Conservation (phyloP, 129 eudicot genomes). For the Lactuca saligna region DNA sequence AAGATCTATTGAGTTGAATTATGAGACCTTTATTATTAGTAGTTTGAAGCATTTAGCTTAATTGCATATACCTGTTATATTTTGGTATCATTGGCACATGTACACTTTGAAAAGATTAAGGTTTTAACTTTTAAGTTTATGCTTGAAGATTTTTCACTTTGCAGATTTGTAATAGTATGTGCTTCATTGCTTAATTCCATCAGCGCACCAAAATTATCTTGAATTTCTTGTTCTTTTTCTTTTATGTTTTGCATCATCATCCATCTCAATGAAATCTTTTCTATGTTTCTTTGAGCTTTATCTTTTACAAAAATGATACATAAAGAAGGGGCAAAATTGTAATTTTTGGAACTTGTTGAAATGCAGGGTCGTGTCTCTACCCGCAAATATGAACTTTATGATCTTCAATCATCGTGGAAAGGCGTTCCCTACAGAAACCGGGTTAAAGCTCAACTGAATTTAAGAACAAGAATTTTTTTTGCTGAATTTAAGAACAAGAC, state of each 20-base stretch:
- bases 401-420: constrained; percentile 95
- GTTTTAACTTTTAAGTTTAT: neutral
- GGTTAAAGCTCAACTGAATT: constrained; percentile 61
- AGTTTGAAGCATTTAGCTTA: too few species aligned
- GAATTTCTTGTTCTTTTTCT: neutral
- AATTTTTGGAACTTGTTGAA: constrained; percentile 2
- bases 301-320: too few species aligned
- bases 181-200: too few species aligned
- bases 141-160: constrained; percentile 9
- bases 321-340: neutral
- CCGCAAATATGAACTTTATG: constrained; percentile 83
- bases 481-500: too few species aligned
- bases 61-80: too few species aligned
- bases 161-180: neutral
- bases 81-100: too few species aligned
- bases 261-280: neutral
- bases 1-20: too few species aligned
- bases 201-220: neutral
- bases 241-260: neutral
- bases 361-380: constrained; percentile 78
- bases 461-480: neutral
- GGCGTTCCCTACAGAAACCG: constrained; percentile 58
- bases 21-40: neutral
- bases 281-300: neutral
- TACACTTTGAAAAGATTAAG: neutral